A percentile compares a stretch with the other conserved stretches of the same genome.
These are phyloP conservation scores for Scheffersomyces spartinae DNA, from an alignment of 805 yeast species.

Conservation along the genomic window DNA sequence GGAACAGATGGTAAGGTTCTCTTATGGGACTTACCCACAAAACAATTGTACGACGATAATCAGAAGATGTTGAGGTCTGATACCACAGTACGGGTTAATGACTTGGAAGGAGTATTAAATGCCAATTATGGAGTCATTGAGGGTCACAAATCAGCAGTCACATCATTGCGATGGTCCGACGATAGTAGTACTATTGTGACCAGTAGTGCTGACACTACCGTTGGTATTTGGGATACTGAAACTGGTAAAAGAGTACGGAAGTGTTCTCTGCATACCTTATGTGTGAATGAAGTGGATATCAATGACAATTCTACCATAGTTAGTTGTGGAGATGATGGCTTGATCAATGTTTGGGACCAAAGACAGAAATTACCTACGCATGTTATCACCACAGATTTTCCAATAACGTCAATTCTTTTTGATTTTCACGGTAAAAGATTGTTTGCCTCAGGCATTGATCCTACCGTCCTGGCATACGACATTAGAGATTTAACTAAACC, in stretches of 20 bases:
- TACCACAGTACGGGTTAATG: too few species aligned
- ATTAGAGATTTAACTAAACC: slow-evolving; percentile 29
- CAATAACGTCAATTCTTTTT: slow-evolving; percentile 38
- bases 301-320: slow-evolving; percentile 18
- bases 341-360: slow-evolving; percentile 51
- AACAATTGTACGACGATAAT: not conserved
- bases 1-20: slow-evolving; percentile 35
- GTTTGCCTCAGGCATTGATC: slow-evolving; percentile 60
- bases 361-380: slow-evolving; percentile 36
- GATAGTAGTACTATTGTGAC: slow-evolving; percentile 34
- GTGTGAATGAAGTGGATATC: slow-evolving; percentile 44
- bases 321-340: slow-evolving; percentile 61
- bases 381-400: slow-evolving; percentile 37
- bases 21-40: slow-evolving; percentile 1
- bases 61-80: too few species aligned
- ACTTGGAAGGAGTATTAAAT: slow-evolving; percentile 28
- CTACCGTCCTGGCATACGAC: slow-evolving; percentile 50
- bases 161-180: slow-evolving; percentile 43
- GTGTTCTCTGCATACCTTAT: slow-evolving; percentile 36
- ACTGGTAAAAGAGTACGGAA: slow-evolving; percentile 47
- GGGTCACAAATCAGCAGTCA: slow-evolving; percentile 58
- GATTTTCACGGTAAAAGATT: slow-evolving; percentile 29
- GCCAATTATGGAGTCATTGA: slow-evolving; percentile 32
- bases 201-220: slow-evolving; percentile 50
- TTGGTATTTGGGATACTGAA: slow-evolving; percentile 51